phyloP scores from a whole-genome alignment of 306 rosid species.

The Castanea sativa region DNA sequence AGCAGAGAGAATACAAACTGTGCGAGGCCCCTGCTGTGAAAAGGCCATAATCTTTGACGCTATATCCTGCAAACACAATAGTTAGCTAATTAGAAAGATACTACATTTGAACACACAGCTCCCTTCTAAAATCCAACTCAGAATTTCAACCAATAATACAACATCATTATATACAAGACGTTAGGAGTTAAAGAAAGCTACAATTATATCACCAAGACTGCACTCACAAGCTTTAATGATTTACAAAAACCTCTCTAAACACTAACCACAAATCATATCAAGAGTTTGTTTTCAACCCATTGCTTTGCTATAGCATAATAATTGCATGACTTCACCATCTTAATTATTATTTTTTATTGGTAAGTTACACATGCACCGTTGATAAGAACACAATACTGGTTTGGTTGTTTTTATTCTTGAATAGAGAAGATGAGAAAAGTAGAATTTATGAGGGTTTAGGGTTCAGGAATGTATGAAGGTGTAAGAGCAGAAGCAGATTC shows the following conservation, averaged over 20 bases:
- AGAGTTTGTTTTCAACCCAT: neutral
- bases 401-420: no score
- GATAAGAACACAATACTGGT: no score
- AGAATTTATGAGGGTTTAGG: no score
- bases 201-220: neutral
- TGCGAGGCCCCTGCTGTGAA: constrained; percentile 61
- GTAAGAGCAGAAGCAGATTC: no score
- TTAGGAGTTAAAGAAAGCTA: neutral
- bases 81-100: constrained; percentile 12
- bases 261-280: neutral
- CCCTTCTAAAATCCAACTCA: neutral
- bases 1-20: constrained; percentile 71
- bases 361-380: no score
- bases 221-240: constrained; percentile 2
- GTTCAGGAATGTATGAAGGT: no score
- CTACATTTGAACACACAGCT: neutral
- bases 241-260: neutral
- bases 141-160: neutral
- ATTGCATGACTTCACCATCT: neutral
- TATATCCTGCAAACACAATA: constrained; percentile 59
- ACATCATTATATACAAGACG: neutral
- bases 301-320: neutral
- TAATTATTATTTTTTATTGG: no score
- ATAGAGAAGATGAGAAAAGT: no score
- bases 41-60: constrained; percentile 52